A percentile compares a stretch with the other conserved stretches of the same genome.
Conservation (phyloP, 2,329 filamentous ascomycete genomes). For the Cordyceps javanica region DNA sequence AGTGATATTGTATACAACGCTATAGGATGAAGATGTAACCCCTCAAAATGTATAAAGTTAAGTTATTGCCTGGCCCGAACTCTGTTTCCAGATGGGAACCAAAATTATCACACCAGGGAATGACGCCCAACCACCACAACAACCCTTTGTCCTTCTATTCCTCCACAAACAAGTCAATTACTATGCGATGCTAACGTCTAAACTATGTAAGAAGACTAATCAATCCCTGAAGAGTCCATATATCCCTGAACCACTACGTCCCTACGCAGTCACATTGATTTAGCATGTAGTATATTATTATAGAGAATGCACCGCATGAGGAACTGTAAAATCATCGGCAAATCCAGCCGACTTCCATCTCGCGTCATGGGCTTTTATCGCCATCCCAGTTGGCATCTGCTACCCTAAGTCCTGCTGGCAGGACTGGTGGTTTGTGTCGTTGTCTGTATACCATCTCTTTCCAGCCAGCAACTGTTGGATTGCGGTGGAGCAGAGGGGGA, state of each 20-base stretch:
- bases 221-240: background rate
- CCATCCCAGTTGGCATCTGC: constrained; percentile 15
- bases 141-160: background rate
- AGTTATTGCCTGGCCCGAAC: background rate
- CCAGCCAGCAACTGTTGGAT: background rate
- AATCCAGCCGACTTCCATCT: constrained; percentile 14
- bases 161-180: constrained; percentile 4
- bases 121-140: background rate
- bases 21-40: background rate
- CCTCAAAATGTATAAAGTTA: background rate
- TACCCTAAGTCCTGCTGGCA: constrained; percentile 11
- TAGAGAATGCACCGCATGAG: constrained; percentile 9
- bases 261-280: constrained; percentile 7
- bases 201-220: background rate
- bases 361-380: constrained; percentile 15
- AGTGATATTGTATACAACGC: background rate
- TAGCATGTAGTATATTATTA: constrained; percentile 13
- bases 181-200: background rate
- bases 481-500: background rate
- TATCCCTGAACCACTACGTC: background rate
- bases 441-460: background rate
- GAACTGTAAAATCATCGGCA: constrained; percentile 13
- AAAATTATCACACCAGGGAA: too few relatives aligned
- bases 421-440: background rate
- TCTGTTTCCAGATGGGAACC: background rate